Conservation (phyloP, 2,329 filamentous ascomycete genomes). For the Fusarium nygamai region DNA sequence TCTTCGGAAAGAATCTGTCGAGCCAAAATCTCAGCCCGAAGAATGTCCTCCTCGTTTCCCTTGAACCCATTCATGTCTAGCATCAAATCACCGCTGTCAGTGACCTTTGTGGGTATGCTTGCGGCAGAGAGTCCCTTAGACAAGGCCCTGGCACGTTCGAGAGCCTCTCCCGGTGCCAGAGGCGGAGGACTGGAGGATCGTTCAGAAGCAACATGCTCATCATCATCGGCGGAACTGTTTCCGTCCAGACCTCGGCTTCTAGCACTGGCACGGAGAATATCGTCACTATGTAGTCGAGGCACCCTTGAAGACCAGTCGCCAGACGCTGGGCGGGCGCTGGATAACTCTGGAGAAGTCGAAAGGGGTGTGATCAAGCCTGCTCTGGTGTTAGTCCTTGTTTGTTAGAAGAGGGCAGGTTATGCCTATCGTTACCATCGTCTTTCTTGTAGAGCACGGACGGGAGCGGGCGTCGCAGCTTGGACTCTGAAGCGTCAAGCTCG, state of each 20-base stretch:
- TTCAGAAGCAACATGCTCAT: constrained; percentile 56
- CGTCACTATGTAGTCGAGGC: constrained; percentile 63
- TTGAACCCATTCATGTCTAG: constrained; percentile 98
- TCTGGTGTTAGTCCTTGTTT: constrained; percentile 2
- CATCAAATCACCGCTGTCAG: constrained; percentile 93
- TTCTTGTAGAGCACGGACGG: constrained; percentile 53
- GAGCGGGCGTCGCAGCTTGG: constrained; percentile 55
- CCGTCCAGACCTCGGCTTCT: constrained; percentile 51
- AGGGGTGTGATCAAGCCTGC: constrained; percentile 61
- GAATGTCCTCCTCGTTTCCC: constrained; percentile 88
- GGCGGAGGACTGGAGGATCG: constrained; percentile 82
- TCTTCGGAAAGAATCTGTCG: constrained; percentile 93
- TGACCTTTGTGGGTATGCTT: constrained; percentile 94
- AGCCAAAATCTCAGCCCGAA: constrained; percentile 92
- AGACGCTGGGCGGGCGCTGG: constrained; percentile 56
- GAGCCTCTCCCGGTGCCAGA: constrained; percentile 76
- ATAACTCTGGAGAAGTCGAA: constrained; percentile 63
- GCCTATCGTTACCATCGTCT: constrained; percentile 46
- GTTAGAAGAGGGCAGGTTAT: neutral
- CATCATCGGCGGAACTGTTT: constrained; percentile 51
- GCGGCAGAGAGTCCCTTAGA: constrained; percentile 88
- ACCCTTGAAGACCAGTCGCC: constrained; percentile 61
- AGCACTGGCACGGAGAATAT: constrained; percentile 60
- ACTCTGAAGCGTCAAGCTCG: constrained; percentile 64
- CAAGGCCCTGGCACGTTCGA: constrained; percentile 83